Conservation (phyloP, 2,329 filamentous ascomycete genomes). For the Colletotrichum sp. region DNA sequence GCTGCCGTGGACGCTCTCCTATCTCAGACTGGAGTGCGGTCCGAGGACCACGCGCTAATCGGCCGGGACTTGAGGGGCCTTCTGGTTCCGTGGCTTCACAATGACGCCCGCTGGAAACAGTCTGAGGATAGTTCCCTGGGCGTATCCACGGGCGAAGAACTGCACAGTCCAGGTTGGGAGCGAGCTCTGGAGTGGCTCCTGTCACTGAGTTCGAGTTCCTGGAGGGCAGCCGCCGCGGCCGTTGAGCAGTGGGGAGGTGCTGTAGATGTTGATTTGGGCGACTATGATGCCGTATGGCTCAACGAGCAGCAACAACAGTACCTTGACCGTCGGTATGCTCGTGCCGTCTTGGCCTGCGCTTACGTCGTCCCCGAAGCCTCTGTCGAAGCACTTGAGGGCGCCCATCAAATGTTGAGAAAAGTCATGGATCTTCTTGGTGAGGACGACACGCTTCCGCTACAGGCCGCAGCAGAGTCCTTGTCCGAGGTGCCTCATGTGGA, state of each 20-base stretch:
- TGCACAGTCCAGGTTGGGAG: slow-evolving; percentile 69
- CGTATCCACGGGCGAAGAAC: slow-evolving; percentile 16
- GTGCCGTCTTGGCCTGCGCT: slow-evolving; percentile 69
- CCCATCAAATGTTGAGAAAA: slow-evolving; percentile 65
- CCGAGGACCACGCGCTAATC: slow-evolving; percentile 46
- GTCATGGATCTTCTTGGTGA: slow-evolving; percentile 66
- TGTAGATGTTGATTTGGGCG: slow-evolving; percentile 71
- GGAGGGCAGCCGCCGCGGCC: slow-evolving; percentile 66
- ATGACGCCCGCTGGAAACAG: slow-evolving; percentile 60
- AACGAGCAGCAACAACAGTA: slow-evolving; percentile 64
- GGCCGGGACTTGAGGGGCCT: slow-evolving; percentile 72
- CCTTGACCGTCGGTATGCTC: slow-evolving; percentile 69
- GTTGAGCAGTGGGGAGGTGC: slow-evolving; percentile 78
- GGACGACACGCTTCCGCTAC: slow-evolving; percentile 58
- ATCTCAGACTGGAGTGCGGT: slow-evolving; percentile 53
- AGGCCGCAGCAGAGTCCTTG: slow-evolving; percentile 51
- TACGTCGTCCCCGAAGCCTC: slow-evolving; percentile 70
- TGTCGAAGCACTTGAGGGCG: slow-evolving; percentile 61
- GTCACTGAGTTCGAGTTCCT: slow-evolving; percentile 61
- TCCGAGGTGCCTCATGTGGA: slow-evolving; percentile 35
- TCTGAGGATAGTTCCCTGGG: slow-evolving; percentile 18
- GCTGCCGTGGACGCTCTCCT: slow-evolving; percentile 67
- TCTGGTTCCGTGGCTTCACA: slow-evolving; percentile 77
- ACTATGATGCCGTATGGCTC: slow-evolving; percentile 61
- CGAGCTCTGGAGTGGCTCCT: slow-evolving; percentile 72